phyloP scores from a whole-genome alignment of 2,329 filamentous ascomycete species.

The Nothomitra cinnamomea region DNA sequence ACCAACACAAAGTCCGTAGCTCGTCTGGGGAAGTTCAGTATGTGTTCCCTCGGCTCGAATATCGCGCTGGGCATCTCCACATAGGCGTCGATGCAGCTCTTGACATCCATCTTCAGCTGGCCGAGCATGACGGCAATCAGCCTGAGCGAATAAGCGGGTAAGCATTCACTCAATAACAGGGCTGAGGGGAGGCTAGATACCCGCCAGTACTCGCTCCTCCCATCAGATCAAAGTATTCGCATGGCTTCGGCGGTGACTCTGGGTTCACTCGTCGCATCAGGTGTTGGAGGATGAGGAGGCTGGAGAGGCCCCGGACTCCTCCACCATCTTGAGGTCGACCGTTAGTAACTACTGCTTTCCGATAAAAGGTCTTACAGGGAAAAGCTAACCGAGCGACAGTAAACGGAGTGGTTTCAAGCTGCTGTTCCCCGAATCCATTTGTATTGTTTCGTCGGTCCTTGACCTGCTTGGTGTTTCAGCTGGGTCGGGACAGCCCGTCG shows the following conservation, averaged over 20 bases:
- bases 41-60: background rate
- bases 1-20: background rate
- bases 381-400: background rate
- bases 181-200: no score
- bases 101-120: slow-evolving; percentile 9
- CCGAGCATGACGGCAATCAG: slow-evolving; percentile 12
- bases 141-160: no score
- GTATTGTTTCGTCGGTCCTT: no score
- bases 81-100: slow-evolving; percentile 9
- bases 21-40: background rate
- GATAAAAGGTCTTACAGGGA: background rate
- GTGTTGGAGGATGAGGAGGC: background rate
- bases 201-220: background rate
- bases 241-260: no score
- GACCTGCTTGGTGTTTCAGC: no score
- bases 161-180: no score
- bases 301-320: background rate
- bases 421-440: no score
- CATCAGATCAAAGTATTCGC: background rate
- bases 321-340: background rate
- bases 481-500: no score
- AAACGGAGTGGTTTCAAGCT: background rate
- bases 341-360: background rate
- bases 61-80: background rate
- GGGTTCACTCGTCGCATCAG: background rate